These are phyloP conservation scores for Salix dunnii DNA, from an alignment of 345 rosid genomes.

Conservation along the genomic window DNA sequence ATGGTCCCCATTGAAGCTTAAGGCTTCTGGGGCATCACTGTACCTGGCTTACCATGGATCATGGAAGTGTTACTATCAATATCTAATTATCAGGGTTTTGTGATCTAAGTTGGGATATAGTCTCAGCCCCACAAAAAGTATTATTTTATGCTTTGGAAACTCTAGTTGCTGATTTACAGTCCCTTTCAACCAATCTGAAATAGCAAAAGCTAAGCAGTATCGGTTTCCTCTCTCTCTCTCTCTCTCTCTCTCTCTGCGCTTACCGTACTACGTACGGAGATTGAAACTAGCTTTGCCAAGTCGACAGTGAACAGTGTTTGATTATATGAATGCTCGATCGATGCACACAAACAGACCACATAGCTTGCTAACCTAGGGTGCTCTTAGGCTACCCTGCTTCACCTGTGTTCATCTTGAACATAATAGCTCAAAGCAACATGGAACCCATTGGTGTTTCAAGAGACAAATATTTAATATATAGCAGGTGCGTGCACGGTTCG, in stretches of 20 bases:
- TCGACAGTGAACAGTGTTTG: neutral
- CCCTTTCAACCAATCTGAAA: constrained; percentile 14
- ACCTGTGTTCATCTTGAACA: neutral
- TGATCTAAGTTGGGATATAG: constrained; percentile 48
- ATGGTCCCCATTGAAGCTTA: constrained; percentile 53
- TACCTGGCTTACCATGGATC: constrained; percentile 57
- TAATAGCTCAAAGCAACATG: neutral
- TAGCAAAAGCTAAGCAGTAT: neutral
- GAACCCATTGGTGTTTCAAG: constrained; percentile 4
- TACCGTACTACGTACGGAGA: neutral
- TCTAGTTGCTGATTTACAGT: constrained; percentile 10
- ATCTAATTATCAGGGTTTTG: constrained; percentile 51
- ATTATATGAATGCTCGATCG: too few species aligned
- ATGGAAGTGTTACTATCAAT: constrained; percentile 73
- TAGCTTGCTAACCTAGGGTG: neutral
- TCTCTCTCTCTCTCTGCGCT: neutral
- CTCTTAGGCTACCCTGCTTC: neutral
- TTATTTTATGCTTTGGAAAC: constrained; percentile 26
- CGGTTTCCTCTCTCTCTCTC: too few species aligned
- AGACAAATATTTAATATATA: neutral
- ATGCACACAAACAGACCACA: neutral
- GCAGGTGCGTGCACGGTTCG: neutral
- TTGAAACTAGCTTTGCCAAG: neutral
- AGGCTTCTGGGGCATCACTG: constrained; percentile 44
- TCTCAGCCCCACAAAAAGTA: constrained; percentile 16